Percentiles rank a stretch among this genome's conserved stretches.
Conservation (phyloP, 805 yeast genomes). For the Jamesozyma spencerorum region DNA sequence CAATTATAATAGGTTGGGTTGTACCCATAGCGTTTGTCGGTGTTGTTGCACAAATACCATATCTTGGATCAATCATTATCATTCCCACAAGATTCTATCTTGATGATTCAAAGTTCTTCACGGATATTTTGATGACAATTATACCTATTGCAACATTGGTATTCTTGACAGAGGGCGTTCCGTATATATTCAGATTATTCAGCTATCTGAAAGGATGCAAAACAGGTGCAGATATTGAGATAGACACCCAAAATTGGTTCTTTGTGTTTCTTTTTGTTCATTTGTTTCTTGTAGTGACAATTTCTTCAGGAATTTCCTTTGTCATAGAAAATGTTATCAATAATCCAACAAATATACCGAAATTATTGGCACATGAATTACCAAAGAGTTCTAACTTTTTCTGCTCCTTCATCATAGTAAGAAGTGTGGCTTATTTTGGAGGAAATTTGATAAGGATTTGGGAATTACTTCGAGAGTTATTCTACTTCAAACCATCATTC, state of each 20-base stretch:
- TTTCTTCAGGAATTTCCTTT: constrained; percentile 68
- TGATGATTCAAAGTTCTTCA: constrained; percentile 42
- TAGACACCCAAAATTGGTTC: constrained; percentile 69
- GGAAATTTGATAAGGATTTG: constrained; percentile 54
- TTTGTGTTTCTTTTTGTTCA: constrained; percentile 75
- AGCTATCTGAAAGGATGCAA: constrained; percentile 48
- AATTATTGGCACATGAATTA: constrained; percentile 62
- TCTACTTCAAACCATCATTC: constrained; percentile 33
- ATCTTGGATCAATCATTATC: constrained; percentile 35
- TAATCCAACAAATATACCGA: constrained; percentile 65
- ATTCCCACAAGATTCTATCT: constrained; percentile 42
- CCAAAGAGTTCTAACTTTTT: constrained; percentile 85
- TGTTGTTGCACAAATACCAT: constrained; percentile 63
- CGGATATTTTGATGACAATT: constrained; percentile 49
- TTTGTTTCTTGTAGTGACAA: constrained; percentile 72
- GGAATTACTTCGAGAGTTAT: constrained; percentile 36
- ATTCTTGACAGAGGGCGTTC: constrained; percentile 52
- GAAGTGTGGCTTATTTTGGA: constrained; percentile 71
- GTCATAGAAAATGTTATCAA: constrained; percentile 52
- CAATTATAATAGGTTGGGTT: constrained; percentile 59
- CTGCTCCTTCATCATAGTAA: constrained; percentile 63
- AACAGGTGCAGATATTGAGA: constrained; percentile 54
- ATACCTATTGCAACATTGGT: constrained; percentile 62
- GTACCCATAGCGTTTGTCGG: constrained; percentile 79
- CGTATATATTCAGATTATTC: constrained; percentile 46